Conservation (phyloP, 331 rosid genomes). For the Rhamnella rubrinervis region DNA sequence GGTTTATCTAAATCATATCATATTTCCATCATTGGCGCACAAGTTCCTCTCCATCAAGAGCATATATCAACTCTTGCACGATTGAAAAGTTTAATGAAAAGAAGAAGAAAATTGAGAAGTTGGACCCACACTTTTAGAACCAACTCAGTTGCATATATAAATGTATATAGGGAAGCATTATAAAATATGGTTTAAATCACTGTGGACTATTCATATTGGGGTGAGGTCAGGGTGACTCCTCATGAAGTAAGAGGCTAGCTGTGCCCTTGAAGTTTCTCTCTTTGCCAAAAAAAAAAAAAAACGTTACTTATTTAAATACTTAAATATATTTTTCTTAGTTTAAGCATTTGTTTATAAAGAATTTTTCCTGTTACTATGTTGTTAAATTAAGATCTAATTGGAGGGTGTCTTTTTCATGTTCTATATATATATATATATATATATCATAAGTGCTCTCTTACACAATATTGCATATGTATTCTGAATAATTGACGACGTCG, state of each 20-base stretch:
- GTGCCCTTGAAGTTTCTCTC: neutral
- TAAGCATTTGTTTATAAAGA: neutral
- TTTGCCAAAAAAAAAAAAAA: too few species aligned
- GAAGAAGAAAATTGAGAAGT: neutral
- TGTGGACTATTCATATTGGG: neutral
- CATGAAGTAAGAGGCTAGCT: conserved; percentile 37
- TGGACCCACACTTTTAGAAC: conserved; percentile 1
- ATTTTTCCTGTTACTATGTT: neutral
- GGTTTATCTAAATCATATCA: conserved; percentile 2
- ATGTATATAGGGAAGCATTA: conserved; percentile 9
- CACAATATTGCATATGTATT: too few species aligned
- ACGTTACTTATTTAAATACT: neutral
- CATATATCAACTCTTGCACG: neutral
- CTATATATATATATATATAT: too few species aligned
- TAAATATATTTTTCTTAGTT: too few species aligned
- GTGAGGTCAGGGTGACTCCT: conserved; percentile 39
- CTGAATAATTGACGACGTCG: too few species aligned
- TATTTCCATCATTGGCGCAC: conserved; percentile 11
- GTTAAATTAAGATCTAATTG: neutral
- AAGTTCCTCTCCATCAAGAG: neutral
- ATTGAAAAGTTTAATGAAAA: neutral
- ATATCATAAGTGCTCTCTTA: too few species aligned
- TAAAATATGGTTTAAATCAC: neutral
- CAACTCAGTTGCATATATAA: neutral
- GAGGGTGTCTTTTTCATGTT: conserved; percentile 5